A percentile compares a stretch with the other conserved stretches of the same genome.
Conservation (phyloP, 2,329 filamentous ascomycete genomes). For the Cryphonectria naterciae region DNA sequence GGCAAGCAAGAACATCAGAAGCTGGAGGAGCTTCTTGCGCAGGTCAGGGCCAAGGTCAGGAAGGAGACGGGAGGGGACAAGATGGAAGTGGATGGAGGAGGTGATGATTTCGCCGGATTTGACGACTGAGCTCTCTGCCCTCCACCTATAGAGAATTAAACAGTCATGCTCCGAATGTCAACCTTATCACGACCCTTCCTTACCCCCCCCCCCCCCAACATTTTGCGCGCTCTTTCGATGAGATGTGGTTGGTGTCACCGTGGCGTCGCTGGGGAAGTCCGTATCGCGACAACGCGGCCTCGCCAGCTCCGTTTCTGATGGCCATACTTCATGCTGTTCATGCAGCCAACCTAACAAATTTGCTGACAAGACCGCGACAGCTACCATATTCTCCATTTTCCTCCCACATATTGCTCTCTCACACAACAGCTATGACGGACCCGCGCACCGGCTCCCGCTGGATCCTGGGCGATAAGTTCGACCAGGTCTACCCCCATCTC, state of each 20-base stretch:
- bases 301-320: background rate
- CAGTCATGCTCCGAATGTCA: background rate
- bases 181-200: background rate
- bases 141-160: background rate
- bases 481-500: slow-evolving; percentile 14
- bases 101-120: slow-evolving; percentile 64
- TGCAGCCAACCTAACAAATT: background rate
- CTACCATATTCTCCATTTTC: too few species aligned
- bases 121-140: slow-evolving; percentile 43
- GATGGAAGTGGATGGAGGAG: slow-evolving; percentile 36
- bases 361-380: background rate
- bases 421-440: slow-evolving; percentile 8
- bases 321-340: background rate
- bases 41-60: slow-evolving; percentile 64
- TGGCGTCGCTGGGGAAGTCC: slow-evolving; percentile 6
- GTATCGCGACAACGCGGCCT: background rate
- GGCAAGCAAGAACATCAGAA: slow-evolving; percentile 67
- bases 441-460: slow-evolving; percentile 12
- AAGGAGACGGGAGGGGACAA: slow-evolving; percentile 42
- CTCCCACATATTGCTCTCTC: background rate
- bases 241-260: background rate
- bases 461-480: slow-evolving; percentile 17
- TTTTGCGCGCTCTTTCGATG: background rate
- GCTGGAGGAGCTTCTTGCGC: slow-evolving; percentile 65
- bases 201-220: too few species aligned